Evolutionary conservation across 1,284 basidiomycete species (phyloP).

Genomic region (Cutaneotrichosporon sp.): DNA sequence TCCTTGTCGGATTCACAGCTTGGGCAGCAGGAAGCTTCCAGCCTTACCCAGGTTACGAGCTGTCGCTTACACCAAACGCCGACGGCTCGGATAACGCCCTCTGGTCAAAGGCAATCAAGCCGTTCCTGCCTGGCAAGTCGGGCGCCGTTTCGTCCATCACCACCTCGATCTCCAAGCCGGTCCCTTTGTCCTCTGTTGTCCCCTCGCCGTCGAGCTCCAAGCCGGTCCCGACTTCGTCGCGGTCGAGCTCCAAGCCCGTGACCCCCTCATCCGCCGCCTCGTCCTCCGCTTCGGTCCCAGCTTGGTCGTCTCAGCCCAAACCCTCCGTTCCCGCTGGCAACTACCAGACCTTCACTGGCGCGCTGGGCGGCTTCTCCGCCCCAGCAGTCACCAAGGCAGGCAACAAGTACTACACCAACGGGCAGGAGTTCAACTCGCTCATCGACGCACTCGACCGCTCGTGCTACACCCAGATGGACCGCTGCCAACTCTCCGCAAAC

Average conservation of each 20-base stretch:
- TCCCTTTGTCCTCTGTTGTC: not conserved
- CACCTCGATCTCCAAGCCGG: not conserved
- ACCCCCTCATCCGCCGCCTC: not conserved
- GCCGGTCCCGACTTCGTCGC: not conserved
- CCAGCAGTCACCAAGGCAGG: slow-evolving; percentile 27
- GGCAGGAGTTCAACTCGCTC: slow-evolving; percentile 30
- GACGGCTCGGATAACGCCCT: slow-evolving; percentile 35
- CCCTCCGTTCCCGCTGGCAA: slow-evolving; percentile 17
- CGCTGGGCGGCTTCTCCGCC: slow-evolving; percentile 33
- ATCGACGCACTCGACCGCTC: slow-evolving; percentile 30
- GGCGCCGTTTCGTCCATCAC: slow-evolving; percentile 10
- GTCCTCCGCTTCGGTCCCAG: slow-evolving; percentile 4
- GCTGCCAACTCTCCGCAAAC: slow-evolving; percentile 31
- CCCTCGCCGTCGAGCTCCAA: not conserved
- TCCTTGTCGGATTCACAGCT: slow-evolving; percentile 58
- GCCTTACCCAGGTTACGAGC: slow-evolving; percentile 32
- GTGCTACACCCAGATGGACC: slow-evolving; percentile 36
- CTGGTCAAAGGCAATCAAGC: slow-evolving; percentile 36
- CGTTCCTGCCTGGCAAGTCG: slow-evolving; percentile 36
- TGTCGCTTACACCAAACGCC: slow-evolving; percentile 35
- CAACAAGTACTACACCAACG: slow-evolving; percentile 13
- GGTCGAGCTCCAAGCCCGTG: not conserved
- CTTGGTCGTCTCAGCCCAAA: not conserved
- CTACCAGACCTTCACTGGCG: slow-evolving; percentile 34
- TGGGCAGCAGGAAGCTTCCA: slow-evolving; percentile 54